phyloP scores from a whole-genome alignment of 306 rosid species.

The Malus orientalis region DNA sequence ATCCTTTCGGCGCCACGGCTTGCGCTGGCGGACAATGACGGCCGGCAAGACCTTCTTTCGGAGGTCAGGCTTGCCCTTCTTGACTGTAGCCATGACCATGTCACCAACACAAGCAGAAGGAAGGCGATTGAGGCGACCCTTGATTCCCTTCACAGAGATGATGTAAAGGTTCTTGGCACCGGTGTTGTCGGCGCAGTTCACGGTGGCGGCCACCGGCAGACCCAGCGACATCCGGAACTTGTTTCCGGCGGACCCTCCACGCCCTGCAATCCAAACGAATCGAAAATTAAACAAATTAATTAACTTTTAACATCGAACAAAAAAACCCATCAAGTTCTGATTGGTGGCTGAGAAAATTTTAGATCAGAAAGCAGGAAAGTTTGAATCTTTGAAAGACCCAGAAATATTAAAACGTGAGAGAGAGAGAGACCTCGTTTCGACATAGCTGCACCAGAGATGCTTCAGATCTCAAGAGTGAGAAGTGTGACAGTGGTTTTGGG shows the following conservation, averaged over 20 bases:
- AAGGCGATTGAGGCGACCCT: constrained; percentile 73
- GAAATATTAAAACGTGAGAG: neutral
- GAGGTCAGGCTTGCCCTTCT: constrained; percentile 89
- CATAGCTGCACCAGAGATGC: neutral
- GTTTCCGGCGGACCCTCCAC: constrained; percentile 90
- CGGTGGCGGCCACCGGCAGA: constrained; percentile 93
- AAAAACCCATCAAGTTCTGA: neutral
- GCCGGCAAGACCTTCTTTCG: constrained; percentile 92
- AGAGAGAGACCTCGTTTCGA: neutral
- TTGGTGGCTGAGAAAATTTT: neutral
- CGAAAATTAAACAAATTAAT: neutral
- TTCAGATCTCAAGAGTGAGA: neutral
- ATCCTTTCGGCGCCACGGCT: constrained; percentile 93
- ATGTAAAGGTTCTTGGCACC: constrained; percentile 89
- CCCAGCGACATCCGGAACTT: constrained; percentile 95
- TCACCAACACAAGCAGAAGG: constrained; percentile 95
- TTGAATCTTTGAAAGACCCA: neutral
- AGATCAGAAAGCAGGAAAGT: neutral
- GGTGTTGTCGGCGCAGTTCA: constrained; percentile 87
- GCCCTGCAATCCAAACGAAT: constrained; percentile 22
- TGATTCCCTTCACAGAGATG: constrained; percentile 87
- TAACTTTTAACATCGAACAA: neutral
- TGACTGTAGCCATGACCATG: constrained; percentile 97
- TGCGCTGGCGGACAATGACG: constrained; percentile 85
- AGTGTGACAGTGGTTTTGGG: neutral